Conservation (phyloP, 148 eudicot species). For the Spergularia bocconei region DNA sequence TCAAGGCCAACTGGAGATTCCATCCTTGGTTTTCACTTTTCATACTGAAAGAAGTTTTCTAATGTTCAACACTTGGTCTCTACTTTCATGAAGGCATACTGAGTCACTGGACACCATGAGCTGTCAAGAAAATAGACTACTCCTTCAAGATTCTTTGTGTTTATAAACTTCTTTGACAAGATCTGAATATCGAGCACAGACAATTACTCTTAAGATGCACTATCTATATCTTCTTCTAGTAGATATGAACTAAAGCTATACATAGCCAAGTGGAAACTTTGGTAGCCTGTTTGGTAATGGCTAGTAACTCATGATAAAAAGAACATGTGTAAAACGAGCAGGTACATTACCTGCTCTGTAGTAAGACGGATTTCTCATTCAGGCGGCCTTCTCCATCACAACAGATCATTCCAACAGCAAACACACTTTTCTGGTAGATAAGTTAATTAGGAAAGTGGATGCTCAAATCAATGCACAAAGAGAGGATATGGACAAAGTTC, state of each 20-base stretch:
- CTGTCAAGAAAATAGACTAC: background rate
- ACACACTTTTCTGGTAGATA: constrained; percentile 63
- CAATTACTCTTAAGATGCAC: background rate
- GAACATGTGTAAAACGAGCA: constrained; percentile 1
- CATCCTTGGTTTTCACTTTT: background rate
- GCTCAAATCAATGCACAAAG: background rate
- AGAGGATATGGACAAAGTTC: background rate
- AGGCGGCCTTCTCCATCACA: constrained; percentile 96
- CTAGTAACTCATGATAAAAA: background rate
- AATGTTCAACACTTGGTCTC: background rate
- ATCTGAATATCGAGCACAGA: background rate
- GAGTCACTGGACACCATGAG: background rate
- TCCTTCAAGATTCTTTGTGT: background rate
- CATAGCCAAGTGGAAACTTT: background rate
- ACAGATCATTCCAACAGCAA: constrained; percentile 91
- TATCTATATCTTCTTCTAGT: background rate
- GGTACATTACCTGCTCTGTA: constrained; percentile 82
- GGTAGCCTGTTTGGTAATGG: background rate
- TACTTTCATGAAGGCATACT: background rate
- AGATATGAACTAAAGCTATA: too few relatives aligned
- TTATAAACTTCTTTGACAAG: background rate
- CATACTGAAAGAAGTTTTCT: background rate
- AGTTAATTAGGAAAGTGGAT: constrained; percentile 7
- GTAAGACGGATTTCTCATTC: constrained; percentile 83
- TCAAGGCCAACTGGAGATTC: background rate